These are phyloP conservation scores for Borovskyia barvae DNA, from an alignment of 208 protist genomes.

Conservation along the genomic window DNA sequence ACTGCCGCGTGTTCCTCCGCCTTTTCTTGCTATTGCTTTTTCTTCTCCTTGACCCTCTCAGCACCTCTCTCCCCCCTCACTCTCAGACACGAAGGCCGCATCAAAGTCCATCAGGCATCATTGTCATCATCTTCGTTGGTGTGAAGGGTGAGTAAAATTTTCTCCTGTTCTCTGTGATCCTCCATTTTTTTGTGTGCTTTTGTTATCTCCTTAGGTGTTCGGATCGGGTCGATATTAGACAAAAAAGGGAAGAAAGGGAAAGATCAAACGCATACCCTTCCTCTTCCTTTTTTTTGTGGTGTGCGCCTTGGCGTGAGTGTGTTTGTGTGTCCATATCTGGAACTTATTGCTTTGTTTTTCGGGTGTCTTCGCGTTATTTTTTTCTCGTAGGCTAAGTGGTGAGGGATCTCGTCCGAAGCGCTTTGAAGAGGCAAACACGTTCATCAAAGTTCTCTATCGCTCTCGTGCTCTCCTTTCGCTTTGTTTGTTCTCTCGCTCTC, in stretches of 20 bases:
- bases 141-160: neutral
- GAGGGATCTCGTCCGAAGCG: too few species aligned
- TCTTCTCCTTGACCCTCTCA: neutral
- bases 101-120: neutral
- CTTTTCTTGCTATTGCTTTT: too few species aligned
- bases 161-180: neutral
- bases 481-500: neutral
- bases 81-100: too few species aligned
- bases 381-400: too few species aligned
- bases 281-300: conserved; percentile 1
- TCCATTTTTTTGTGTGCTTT: neutral
- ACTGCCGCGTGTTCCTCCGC: too few species aligned
- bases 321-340: neutral
- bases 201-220: neutral
- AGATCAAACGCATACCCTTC: too few species aligned
- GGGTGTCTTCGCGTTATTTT: neutral
- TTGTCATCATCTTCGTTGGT: conserved; percentile 1
- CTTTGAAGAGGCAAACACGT: too few species aligned
- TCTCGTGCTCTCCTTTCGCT: neutral
- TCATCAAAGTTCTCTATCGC: neutral
- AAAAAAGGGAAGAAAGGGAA: too few species aligned
- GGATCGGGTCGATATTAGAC: neutral
- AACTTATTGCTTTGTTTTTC: neutral
- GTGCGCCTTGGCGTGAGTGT: too few species aligned
- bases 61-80: neutral